A percentile compares a stretch with the other conserved stretches of the same genome.
Conservation (phyloP, 345 rosid species). For the Aquilaria malaccensis region DNA sequence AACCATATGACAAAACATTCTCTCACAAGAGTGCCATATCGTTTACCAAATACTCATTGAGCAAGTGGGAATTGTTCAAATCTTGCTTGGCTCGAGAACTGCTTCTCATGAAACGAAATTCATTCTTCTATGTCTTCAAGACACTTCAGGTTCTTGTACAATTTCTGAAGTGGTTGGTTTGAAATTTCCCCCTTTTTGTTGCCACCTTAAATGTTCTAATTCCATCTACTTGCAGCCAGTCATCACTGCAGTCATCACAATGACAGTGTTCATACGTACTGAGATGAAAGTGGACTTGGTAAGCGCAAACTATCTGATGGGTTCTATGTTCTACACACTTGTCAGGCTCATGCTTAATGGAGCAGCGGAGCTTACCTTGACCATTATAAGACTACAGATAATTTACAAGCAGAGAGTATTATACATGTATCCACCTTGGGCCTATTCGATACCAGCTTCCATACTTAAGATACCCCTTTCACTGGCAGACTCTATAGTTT, state of each 20-base stretch:
- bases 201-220: slow-evolving; percentile 3
- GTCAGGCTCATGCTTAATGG: slow-evolving; percentile 38
- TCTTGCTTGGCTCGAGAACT: slow-evolving; percentile 41
- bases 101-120: slow-evolving; percentile 41
- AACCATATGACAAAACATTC: slow-evolving; percentile 20
- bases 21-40: slow-evolving; percentile 20
- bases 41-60: slow-evolving; percentile 24
- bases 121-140: slow-evolving; percentile 35
- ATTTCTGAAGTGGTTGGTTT: not conserved
- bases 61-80: slow-evolving; percentile 33
- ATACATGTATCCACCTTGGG: slow-evolving; percentile 44
- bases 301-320: slow-evolving; percentile 37
- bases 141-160: slow-evolving; percentile 16
- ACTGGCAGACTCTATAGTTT: slow-evolving; percentile 26
- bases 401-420: slow-evolving; percentile 39
- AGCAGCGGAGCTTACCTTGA: slow-evolving; percentile 37
- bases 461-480: slow-evolving; percentile 39
- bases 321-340: slow-evolving; percentile 25
- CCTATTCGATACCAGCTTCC: slow-evolving; percentile 39
- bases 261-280: slow-evolving; percentile 32
- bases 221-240: slow-evolving; percentile 17
- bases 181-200: not conserved
- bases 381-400: slow-evolving; percentile 32
- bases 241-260: slow-evolving; percentile 23
- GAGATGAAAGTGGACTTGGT: slow-evolving; percentile 19